Evolutionary conservation across 1,284 basidiomycete genomes (phyloP).

Genomic region (Austropuccinia psidii): DNA sequence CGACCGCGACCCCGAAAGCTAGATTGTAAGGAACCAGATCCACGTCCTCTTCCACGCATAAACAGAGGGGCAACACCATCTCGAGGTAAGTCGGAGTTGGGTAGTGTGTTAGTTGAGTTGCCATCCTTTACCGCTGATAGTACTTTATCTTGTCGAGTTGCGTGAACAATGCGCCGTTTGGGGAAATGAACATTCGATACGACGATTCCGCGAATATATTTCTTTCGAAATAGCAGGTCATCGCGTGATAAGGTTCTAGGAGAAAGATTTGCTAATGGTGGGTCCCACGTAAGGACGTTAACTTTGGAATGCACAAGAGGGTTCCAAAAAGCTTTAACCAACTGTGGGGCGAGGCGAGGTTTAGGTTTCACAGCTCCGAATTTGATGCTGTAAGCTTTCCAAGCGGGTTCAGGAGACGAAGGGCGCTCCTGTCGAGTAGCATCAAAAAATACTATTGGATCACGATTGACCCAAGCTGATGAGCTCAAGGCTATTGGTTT

Average conservation of each 20-base stretch:
- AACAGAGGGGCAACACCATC: conserved; percentile 1
- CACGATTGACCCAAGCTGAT: conserved; percentile 15
- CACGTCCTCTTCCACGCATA: conserved; percentile 22
- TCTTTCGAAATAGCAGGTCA: conserved; percentile 32
- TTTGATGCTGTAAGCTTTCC: conserved; percentile 33
- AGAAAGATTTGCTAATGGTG: conserved; percentile 20
- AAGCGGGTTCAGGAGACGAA: conserved; percentile 26
- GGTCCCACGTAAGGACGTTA: conserved; percentile 29
- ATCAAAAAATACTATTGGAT: conserved; percentile 27
- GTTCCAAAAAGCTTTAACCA: conserved; percentile 34
- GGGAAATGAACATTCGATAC: conserved; percentile 28
- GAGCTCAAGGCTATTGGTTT: too few species aligned
- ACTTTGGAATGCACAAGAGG: conserved; percentile 22
- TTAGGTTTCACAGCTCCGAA: conserved; percentile 12
- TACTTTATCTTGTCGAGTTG: not conserved
- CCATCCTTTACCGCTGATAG: not conserved
- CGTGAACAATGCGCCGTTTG: conserved; percentile 10
- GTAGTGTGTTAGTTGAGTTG: not conserved
- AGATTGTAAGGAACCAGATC: not conserved
- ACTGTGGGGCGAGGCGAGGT: conserved; percentile 4
- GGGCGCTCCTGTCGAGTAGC: conserved; percentile 17
- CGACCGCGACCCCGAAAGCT: not conserved
- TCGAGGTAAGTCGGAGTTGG: not conserved
- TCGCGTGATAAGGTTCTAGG: conserved; percentile 33
- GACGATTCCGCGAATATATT: conserved; percentile 21